Evolutionary conservation across 805 yeast genomes (phyloP), one percentile per base, ranked within the genome.

Genomic region (Candida mattraensis): DNA sequence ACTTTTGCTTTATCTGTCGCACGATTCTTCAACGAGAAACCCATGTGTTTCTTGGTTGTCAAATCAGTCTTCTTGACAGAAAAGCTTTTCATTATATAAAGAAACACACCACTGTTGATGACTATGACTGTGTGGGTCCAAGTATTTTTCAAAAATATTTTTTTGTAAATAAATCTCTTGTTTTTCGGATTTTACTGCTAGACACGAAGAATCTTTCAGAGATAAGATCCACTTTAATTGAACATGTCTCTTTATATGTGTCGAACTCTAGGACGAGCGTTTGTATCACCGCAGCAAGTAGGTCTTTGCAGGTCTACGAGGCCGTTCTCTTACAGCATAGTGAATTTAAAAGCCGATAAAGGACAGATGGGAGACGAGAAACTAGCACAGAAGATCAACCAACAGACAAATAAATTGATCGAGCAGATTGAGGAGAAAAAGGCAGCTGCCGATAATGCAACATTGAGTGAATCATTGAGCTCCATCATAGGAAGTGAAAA

Each of bases 61-160:
- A 26, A 28, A 11, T 39, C 50, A 10, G 53, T 51, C 33, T 58
- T 59, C 50, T 66, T 66, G 31, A 67, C 36, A 0, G 70, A 61
- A 48, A 68, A 66, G 18, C 64, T 63, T 37, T 59, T 64, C 69
- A 62, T 63, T 13, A 17, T 18, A 18, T 17, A 15, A 20, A 33
- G n/a, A 23, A 23, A 27, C 24, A 18, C 7, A 9, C 28, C 8
- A 13, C 7, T 9, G 12, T n/a, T 24, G 23, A 15, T 19, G 20
- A 10, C 9, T 16, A 10, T 13, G 20, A 18, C 20, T 16, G 14
- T 19, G 18, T n/a, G n/a, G n/a, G n/a, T n/a, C 30, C 18, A 14
- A 11, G 14, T 16, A 24, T 28, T 18, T 24, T 18, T 28, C 14
- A 24, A 24, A 7, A 11, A 7, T 7, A 8, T 7, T 24, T 24